Base-by-base conservation (phyloP, 164 flowering plant species). In the Kingdonia uniflora region DNA sequence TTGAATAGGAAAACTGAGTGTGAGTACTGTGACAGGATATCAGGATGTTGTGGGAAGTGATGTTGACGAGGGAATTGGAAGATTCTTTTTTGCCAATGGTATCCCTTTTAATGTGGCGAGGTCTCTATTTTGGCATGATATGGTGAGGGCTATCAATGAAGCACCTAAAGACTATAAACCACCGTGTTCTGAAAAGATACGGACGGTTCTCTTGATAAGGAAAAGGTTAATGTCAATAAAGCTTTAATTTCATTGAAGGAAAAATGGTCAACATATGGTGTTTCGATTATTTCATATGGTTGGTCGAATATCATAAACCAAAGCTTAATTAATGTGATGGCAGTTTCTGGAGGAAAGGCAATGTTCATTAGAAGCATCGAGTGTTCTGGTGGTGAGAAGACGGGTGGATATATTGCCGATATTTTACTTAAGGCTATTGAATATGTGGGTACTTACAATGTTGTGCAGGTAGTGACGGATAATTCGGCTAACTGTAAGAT, bases 301-400 rank as follows among this genome's bases (percentile, higher is more conserved):
- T 71, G 68, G 68, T 14, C 68, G 1, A 59, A 63, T 26, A 14
- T 56, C n/a, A 71, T 66, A 50, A 58, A 46, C 19, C 43, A 57
- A 19, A 13, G 60, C 0, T 24, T 67, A 5, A 45, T 63, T 14
- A 64, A 57, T 42, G 44, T 67, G 0, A 29, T 71, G 54, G 56
- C 37, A 22, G 35, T 40, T 0, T 57, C 53, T 2, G 53, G 29
- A 23, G 35, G 60, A 8, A 54, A 43, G n/a, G 48, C 54, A 21
- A 49, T 62, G 49, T 70, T 51, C n/a, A 20, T 61, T 42, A 46
- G n/a, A 37, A 58, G 51, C 1, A 14, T 24, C 11, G 55, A 62
- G 41, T 51, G 55, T 51, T 42, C 59, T 11, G 40, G 53, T 11
- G 55, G 52, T 1, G 61, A 61, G 16, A 61, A 61, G 26, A 48